Evolutionary conservation across 179 eudicot species (phyloP).

Genomic region (Drosera spatulata): DNA sequence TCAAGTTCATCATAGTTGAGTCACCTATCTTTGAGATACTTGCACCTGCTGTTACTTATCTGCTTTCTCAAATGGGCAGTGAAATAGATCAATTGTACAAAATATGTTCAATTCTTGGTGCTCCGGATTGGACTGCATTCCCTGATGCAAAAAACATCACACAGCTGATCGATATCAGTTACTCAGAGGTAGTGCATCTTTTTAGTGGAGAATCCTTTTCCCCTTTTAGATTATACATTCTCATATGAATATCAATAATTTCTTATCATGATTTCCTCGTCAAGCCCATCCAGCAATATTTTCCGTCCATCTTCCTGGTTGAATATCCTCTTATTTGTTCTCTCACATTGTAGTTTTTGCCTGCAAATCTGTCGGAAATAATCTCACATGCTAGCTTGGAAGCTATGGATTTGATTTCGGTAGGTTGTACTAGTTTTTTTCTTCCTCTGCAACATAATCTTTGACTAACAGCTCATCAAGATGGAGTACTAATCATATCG

Average conservation of each 20-base stretch:
- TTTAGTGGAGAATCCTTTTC: too few species aligned
- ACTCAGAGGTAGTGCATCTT: constrained; percentile 70
- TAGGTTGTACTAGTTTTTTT: constrained; percentile 16
- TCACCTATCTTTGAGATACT: too few species aligned
- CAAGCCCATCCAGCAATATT: too few species aligned
- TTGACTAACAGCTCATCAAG: not conserved
- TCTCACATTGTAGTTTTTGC: constrained; percentile 33
- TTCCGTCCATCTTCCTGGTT: constrained; percentile 3
- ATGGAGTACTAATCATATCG: constrained; percentile 6
- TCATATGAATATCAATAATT: too few species aligned
- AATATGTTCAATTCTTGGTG: constrained; percentile 88
- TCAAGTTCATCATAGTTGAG: too few species aligned
- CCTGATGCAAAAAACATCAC: constrained; percentile 56
- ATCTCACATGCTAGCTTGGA: constrained; percentile 81
- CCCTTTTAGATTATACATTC: too few species aligned
- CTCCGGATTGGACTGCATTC: constrained; percentile 59
- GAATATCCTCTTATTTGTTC: not conserved
- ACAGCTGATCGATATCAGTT: constrained; percentile 43
- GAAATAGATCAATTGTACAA: constrained; percentile 86
- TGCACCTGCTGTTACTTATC: too few species aligned
- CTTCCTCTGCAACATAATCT: not conserved
- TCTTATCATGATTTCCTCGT: too few species aligned
- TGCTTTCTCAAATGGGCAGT: constrained; percentile 34
- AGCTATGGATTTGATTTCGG: constrained; percentile 81
- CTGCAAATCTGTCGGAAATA: constrained; percentile 57